Evolutionary conservation across 2,329 filamentous ascomycete genomes (phyloP).

Genomic region (Laburnicola sp.): DNA sequence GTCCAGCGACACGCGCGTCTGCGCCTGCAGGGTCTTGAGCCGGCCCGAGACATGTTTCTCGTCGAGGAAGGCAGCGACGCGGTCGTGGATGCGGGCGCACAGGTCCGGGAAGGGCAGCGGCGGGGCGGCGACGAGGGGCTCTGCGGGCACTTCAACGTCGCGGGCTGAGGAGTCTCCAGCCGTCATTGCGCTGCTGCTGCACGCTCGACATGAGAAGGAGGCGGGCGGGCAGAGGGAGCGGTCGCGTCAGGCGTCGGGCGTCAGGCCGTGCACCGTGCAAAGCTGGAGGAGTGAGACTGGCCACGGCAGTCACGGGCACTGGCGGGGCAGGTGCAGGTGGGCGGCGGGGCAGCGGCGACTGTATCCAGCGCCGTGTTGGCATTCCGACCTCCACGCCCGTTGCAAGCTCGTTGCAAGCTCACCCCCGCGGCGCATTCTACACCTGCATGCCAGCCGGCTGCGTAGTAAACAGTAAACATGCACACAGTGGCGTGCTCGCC

Average conservation of each 20-base stretch:
- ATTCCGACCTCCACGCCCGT: too few relatives aligned
- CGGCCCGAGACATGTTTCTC: conserved; percentile 60
- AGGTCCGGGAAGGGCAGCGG: conserved; percentile 53
- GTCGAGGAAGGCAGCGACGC: conserved; percentile 68
- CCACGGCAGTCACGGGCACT: too few relatives aligned
- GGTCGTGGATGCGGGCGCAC: conserved; percentile 58
- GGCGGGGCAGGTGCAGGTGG: too few relatives aligned
- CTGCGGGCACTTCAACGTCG: conserved; percentile 37
- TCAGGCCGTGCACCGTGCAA: too few relatives aligned
- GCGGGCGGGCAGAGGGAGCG: neutral
- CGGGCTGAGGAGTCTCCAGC: conserved; percentile 35
- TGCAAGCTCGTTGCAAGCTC: too few relatives aligned
- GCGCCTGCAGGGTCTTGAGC: conserved; percentile 69
- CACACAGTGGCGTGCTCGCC: too few relatives aligned
- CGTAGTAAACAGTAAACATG: too few relatives aligned
- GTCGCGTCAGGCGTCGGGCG: neutral
- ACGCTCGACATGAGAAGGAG: conserved; percentile 40
- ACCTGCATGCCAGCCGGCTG: too few relatives aligned
- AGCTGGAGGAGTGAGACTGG: neutral
- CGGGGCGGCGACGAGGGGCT: conserved; percentile 45
- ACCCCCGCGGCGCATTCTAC: too few relatives aligned
- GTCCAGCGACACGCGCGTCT: conserved; percentile 70
- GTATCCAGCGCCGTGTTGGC: too few relatives aligned
- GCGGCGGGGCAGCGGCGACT: too few relatives aligned
- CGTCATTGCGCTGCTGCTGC: conserved; percentile 44